A percentile compares a stretch with the other conserved stretches of the same genome.
Evolutionary conservation across 331 rosid genomes (phyloP).

Genomic region (Malus hybrid): DNA sequence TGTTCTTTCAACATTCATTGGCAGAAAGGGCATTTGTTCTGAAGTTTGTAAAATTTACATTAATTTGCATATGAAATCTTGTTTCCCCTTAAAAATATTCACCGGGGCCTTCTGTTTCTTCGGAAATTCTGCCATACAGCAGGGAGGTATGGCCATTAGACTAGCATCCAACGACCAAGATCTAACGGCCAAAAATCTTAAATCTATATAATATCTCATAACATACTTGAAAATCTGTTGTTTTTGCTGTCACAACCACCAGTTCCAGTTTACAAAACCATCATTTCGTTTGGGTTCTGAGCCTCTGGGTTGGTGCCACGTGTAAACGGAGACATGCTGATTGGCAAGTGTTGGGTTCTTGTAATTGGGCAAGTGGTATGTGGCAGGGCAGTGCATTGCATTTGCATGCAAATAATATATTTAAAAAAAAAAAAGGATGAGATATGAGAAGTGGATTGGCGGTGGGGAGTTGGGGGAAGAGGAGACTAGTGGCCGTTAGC

Average conservation of each 20-base stretch:
- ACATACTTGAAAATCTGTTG: background rate
- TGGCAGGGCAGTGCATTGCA: constrained; percentile 7
- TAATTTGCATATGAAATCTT: background rate
- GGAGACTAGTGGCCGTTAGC: background rate
- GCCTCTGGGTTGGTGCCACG: constrained; percentile 6
- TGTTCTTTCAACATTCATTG: constrained; percentile 13
- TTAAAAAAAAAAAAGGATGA: background rate
- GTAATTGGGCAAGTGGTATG: constrained; percentile 1
- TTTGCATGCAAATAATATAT: constrained; percentile 17
- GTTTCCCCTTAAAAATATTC: background rate
- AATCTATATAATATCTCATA: background rate
- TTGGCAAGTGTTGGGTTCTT: constrained; percentile 12
- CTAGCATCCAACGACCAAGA: background rate
- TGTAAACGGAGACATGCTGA: background rate
- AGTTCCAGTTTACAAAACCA: background rate
- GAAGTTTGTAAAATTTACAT: background rate
- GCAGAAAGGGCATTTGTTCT: background rate
- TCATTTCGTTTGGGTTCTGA: background rate
- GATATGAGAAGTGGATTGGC: constrained; percentile 22
- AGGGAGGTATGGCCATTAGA: background rate
- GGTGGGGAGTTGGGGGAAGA: constrained; percentile 26
- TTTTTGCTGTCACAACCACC: background rate
- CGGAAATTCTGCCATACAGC: background rate
- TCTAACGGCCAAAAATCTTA: background rate
- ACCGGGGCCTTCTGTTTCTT: background rate